phyloP scores from a whole-genome alignment of 371 early-diverging fungal species.

The Phascolomyces articulosus region DNA sequence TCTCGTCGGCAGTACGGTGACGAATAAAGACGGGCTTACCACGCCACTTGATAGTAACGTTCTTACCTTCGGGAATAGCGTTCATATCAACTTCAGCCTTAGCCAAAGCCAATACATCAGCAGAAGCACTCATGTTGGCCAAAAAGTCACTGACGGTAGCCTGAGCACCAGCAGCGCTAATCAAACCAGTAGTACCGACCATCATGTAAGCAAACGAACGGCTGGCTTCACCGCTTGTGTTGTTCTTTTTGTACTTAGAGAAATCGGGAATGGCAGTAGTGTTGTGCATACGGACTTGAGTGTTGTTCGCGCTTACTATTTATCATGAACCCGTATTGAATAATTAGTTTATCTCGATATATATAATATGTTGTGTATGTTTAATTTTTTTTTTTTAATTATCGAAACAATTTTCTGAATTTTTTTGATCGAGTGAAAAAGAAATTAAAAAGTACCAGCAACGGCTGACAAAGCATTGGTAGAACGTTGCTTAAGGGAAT shows the following conservation, averaged over 20 bases:
- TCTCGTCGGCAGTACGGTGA: constrained; percentile 95
- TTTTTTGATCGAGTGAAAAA: too few relatives aligned
- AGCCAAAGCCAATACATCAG: constrained; percentile 97
- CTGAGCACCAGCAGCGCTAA: constrained; percentile 90
- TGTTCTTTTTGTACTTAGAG: constrained; percentile 63
- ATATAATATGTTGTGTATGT: too few relatives aligned
- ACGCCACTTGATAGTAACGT: constrained; percentile 97
- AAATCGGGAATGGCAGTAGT: constrained; percentile 71
- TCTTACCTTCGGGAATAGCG: constrained; percentile 95
- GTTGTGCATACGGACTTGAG: constrained; percentile 48
- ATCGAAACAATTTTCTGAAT: too few relatives aligned
- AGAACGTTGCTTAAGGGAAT: constrained; percentile 3
- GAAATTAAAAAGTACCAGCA: neutral
- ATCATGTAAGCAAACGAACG: constrained; percentile 91
- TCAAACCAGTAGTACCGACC: constrained; percentile 89
- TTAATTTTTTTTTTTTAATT: too few relatives aligned
- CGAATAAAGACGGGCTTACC: constrained; percentile 98
- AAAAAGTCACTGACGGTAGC: constrained; percentile 91
- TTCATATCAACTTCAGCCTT: constrained; percentile 94
- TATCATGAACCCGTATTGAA: too few relatives aligned
- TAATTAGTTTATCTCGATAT: too few relatives aligned
- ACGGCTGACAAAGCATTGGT: neutral
- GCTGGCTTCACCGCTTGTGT: constrained; percentile 66
- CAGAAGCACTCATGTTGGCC: constrained; percentile 92
- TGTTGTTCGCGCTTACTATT: neutral